Conservation (phyloP, 2,329 filamentous ascomycete species). For the Talaromyces rugulosus region DNA sequence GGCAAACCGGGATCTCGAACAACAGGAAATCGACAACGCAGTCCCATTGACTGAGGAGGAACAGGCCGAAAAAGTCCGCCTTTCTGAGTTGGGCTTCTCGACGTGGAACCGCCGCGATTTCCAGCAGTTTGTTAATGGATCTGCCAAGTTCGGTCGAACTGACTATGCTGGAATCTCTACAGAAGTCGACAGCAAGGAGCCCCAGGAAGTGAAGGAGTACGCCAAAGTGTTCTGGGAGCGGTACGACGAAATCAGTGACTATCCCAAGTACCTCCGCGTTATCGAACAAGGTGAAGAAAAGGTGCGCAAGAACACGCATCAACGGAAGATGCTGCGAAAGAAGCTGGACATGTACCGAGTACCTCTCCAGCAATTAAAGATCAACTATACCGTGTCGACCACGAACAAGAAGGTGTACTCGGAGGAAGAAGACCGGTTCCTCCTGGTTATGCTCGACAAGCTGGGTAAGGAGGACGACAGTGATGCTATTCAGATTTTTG, state of each 20-base stretch:
- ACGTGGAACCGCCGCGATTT: slow-evolving; percentile 98
- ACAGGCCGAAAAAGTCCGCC: slow-evolving; percentile 74
- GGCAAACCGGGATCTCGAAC: slow-evolving; percentile 79
- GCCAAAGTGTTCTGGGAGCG: slow-evolving; percentile 96
- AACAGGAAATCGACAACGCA: slow-evolving; percentile 90
- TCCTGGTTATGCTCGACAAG: slow-evolving; percentile 88
- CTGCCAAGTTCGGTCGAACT: slow-evolving; percentile 82
- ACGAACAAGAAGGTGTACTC: slow-evolving; percentile 99
- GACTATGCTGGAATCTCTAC: slow-evolving; percentile 81
- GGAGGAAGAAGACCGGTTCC: slow-evolving; percentile 93
- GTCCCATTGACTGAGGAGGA: slow-evolving; percentile 85
- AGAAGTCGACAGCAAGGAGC: slow-evolving; percentile 86
- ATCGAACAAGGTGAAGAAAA: slow-evolving; percentile 94
- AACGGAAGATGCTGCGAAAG: slow-evolving; percentile 87
- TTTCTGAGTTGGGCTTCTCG: slow-evolving; percentile 81
- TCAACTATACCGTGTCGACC: slow-evolving; percentile 97
- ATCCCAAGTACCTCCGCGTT: slow-evolving; percentile 78
- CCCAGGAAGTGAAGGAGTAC: slow-evolving; percentile 81
- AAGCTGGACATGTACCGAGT: slow-evolving; percentile 98
- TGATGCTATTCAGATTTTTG: slow-evolving; percentile 58
- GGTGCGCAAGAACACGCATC: slow-evolving; percentile 80
- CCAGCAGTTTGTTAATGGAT: slow-evolving; percentile 95
- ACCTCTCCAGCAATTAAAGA: slow-evolving; percentile 93
- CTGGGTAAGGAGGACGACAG: slow-evolving; percentile 79
- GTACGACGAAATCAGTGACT: slow-evolving; percentile 85